These are phyloP conservation scores for Phytopythium helicoides DNA, from an alignment of 352 stramenopile species.

Conservation along the genomic window DNA sequence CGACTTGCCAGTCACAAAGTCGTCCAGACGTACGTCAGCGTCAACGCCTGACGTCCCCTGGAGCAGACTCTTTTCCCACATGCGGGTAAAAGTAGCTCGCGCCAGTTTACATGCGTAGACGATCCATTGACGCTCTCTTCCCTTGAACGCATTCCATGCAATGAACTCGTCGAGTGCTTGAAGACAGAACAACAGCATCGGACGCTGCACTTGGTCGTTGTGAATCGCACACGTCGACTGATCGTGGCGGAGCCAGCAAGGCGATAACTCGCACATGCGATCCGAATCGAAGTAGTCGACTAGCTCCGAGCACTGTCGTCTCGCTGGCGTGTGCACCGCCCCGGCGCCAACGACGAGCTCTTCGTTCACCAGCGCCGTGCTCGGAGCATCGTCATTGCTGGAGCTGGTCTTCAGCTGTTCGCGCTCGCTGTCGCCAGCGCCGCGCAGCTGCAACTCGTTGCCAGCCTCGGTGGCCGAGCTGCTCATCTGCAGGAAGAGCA, in stretches of 20 bases:
- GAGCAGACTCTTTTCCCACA: constrained; percentile 51
- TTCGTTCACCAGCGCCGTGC: constrained; percentile 35
- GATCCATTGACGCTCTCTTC: constrained; percentile 28
- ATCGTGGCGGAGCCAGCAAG: constrained; percentile 53
- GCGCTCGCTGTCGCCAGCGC: constrained; percentile 10
- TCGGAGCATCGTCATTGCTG: constrained; percentile 1
- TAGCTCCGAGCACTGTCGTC: constrained; percentile 27
- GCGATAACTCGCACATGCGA: constrained; percentile 56
- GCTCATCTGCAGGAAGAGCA: constrained; percentile 39
- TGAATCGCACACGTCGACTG: constrained; percentile 45
- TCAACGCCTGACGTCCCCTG: not conserved
- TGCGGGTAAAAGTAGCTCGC: constrained; percentile 46
- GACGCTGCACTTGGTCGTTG: constrained; percentile 23
- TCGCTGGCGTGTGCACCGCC: not conserved
- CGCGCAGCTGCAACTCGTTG: constrained; percentile 8
- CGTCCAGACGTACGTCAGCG: constrained; percentile 34
- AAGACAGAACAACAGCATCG: constrained; percentile 73
- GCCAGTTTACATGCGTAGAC: constrained; percentile 50
- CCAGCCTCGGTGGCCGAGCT: constrained; percentile 10
- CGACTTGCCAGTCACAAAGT: constrained; percentile 34
- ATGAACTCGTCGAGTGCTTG: constrained; percentile 79
- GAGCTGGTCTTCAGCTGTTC: too few relatives aligned
- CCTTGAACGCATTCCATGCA: constrained; percentile 25
- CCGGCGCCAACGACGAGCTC: constrained; percentile 12
- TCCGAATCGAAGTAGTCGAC: constrained; percentile 70